A percentile compares a stretch with the other conserved stretches of the same genome.
Conservation (phyloP, 768 basidiomycete genomes). For the Xerocomus potaroensis region DNA sequence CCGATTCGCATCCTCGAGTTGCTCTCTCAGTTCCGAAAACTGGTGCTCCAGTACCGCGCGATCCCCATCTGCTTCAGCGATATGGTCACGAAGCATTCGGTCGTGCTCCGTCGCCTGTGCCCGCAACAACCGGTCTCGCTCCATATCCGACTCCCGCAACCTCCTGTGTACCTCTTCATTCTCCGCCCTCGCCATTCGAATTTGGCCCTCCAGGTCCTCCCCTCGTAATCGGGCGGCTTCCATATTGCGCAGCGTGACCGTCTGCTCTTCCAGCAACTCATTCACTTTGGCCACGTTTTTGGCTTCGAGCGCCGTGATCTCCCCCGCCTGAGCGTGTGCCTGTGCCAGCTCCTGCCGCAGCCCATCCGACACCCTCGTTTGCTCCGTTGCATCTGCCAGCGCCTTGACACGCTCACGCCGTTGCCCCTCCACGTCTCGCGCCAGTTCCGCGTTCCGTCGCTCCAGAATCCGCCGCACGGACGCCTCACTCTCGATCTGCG, state of each 20-base stretch:
- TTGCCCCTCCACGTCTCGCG: conserved; percentile 52
- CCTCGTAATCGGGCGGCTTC: conserved; percentile 73
- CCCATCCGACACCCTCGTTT: conserved; percentile 53
- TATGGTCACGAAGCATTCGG: conserved; percentile 74
- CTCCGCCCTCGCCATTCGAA: conserved; percentile 65
- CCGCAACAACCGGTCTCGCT: conserved; percentile 75
- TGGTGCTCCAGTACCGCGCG: conserved; percentile 89
- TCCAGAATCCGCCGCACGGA: conserved; percentile 62
- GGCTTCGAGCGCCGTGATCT: conserved; percentile 62
- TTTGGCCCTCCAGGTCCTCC: conserved; percentile 72
- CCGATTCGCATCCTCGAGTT: conserved; percentile 54
- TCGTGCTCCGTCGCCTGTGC: conserved; percentile 70
- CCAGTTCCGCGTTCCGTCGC: conserved; percentile 55
- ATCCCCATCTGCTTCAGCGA: conserved; percentile 91
- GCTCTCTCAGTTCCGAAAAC: conserved; percentile 65
- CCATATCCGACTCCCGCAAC: conserved; percentile 60
- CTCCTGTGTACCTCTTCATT: conserved; percentile 62
- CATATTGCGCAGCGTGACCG: conserved; percentile 60
- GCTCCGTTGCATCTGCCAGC: conserved; percentile 65
- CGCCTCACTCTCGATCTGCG: conserved; percentile 61
- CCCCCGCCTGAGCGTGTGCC: conserved; percentile 58
- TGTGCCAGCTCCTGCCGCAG: conserved; percentile 62
- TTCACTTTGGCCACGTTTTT: conserved; percentile 61
- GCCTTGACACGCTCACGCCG: conserved; percentile 52
- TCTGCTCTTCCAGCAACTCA: conserved; percentile 70